Evolutionary conservation across 179 eudicot genomes (phyloP).

Genomic region (Silene coronaria): DNA sequence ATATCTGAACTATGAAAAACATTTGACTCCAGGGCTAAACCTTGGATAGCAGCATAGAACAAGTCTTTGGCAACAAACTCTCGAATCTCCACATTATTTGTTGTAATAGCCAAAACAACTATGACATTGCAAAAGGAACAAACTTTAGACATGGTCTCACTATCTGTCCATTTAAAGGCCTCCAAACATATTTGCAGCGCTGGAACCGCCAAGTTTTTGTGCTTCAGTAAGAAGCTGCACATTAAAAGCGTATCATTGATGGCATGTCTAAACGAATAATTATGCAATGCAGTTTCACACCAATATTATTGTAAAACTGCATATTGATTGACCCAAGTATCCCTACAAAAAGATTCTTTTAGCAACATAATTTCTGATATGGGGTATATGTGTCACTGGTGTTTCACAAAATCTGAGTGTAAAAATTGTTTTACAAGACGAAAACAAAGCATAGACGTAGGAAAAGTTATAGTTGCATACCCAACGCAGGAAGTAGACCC

Average conservation of each 20-base stretch:
- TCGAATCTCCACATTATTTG: conserved; percentile 61
- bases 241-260: conserved; percentile 16
- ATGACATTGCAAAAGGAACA: conserved; percentile 60
- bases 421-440: background rate
- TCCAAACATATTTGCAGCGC: conserved; percentile 68
- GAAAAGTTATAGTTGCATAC: conserved; percentile 38
- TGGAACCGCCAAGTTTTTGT: conserved; percentile 70
- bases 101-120: conserved; percentile 51
- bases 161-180: conserved; percentile 83
- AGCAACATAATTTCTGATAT: background rate
- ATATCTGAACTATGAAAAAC: conserved; percentile 60
- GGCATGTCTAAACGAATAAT: background rate
- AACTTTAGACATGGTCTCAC: conserved; percentile 70
- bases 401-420: background rate
- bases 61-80: conserved; percentile 78
- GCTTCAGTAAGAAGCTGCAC: conserved; percentile 65
- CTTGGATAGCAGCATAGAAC: conserved; percentile 76
- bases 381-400: background rate
- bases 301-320: background rate
- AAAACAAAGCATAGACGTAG: background rate
- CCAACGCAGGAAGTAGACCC: conserved; percentile 63
- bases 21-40: conserved; percentile 82
- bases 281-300: background rate
- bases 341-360: background rate
- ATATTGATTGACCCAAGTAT: background rate